Base-by-base conservation (phyloP, 1,139 yeast species). In the Saccharomyces hybrid region DNA sequence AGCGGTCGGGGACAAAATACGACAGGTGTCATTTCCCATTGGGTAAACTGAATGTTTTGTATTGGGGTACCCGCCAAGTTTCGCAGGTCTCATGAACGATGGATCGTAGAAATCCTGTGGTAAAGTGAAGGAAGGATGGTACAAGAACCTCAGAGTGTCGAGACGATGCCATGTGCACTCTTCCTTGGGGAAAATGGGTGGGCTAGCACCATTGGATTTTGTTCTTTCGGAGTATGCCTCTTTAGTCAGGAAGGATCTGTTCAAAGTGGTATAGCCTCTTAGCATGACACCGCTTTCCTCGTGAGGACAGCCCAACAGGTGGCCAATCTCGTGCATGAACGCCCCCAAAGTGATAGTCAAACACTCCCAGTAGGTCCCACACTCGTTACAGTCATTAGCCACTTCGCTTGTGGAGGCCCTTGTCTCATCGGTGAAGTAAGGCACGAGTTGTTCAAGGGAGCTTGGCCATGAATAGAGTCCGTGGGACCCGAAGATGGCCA, bases 401-500 rank as follows among this genome's bases (percentile, higher is more conserved):
- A 91, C 97, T 60, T 88, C 90, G 1, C 67, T 68, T 0, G 77
- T 79, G 53, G 83, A 79, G 19, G 87, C 76, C 25, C 70, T 78
- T 0, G 95, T 86, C 11, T 78, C 78, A 67, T 93, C 97, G 50
- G 84, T 73, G 63, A 89, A 89, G 41, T 83, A 74, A 0, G 86
- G 82, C 2, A 81, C 80, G 3, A 91, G 70, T 51, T 82, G 84
- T 53, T 90, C 95, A 60, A 90, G 76, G 55, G 80, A 80, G 27
- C 80, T 73, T 6, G 99, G 98, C 95, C 96, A 93, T 0, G 96
- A 80, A 68, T 88, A 93, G 31, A 90, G 64, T 0, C 97, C 95
- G 67, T 93, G 99, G 2, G 96, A 86, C 2, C 99, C 99, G 71
- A 91, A 91, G 16, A 93, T 89, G 0, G 96, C 98, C 57, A 93